Percentiles rank a stretch among this genome's conserved stretches.
These are phyloP conservation scores for Boletus vermiculosoides DNA, from an alignment of 768 basidiomycete species.

Conservation along the genomic window DNA sequence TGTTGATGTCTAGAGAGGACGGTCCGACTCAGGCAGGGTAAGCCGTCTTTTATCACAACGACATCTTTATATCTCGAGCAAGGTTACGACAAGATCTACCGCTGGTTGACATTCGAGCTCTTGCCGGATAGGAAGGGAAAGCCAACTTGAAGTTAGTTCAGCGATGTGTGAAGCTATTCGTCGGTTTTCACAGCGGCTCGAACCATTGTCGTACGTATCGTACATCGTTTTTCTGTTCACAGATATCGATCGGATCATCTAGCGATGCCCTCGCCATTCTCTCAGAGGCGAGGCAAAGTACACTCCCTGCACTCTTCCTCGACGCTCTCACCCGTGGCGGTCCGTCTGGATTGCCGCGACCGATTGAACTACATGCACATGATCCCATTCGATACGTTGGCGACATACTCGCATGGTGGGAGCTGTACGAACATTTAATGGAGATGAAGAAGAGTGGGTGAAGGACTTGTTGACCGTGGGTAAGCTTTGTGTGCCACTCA, in stretches of 20 bases:
- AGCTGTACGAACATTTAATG: no score
- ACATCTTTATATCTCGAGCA: constrained; percentile 83
- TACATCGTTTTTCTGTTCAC: neutral
- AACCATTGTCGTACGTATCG: constrained; percentile 51
- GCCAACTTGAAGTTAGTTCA: no score
- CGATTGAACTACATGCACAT: constrained; percentile 97
- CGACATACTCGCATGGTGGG: no score
- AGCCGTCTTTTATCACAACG: constrained; percentile 36
- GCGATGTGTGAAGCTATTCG: constrained; percentile 74
- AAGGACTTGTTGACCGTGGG: no score
- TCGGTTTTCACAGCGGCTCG: constrained; percentile 73
- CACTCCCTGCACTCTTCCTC: constrained; percentile 79
- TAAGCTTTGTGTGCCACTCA: no score
- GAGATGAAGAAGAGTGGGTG: no score
- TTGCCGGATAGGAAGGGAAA: constrained; percentile 71
- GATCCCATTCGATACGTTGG: constrained; percentile 96
- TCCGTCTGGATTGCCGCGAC: constrained; percentile 79
- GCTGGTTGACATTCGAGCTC: constrained; percentile 85
- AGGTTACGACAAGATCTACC: constrained; percentile 85
- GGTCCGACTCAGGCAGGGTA: constrained; percentile 77
- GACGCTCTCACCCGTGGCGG: constrained; percentile 87
- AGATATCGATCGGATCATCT: constrained; percentile 1
- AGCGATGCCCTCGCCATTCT: constrained; percentile 77
- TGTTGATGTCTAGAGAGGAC: constrained; percentile 84
- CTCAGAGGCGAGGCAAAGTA: constrained; percentile 77